phyloP scores from a whole-genome alignment of 2,329 filamentous ascomycete species.

The Byssothecium circinans region DNA sequence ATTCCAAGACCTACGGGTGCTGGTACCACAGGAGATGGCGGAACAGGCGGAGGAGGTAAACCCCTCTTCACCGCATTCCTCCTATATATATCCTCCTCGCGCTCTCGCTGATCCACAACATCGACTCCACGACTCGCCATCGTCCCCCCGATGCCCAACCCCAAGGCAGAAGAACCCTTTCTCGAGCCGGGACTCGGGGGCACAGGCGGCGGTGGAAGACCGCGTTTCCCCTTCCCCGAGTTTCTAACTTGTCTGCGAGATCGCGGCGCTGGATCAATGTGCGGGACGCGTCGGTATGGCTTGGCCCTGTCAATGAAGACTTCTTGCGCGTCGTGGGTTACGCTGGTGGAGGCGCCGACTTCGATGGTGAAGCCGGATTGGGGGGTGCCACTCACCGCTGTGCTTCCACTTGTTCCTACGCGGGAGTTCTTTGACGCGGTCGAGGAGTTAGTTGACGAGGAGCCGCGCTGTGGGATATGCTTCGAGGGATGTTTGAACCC shows the following conservation, averaged over 20 bases:
- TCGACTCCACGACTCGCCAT: neutral
- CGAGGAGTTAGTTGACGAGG: neutral
- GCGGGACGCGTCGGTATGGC: neutral
- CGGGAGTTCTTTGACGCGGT: neutral
- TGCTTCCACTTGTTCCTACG: neutral
- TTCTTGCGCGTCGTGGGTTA: constrained; percentile 9
- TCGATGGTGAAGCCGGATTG: neutral
- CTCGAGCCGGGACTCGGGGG: neutral
- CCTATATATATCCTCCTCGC: neutral
- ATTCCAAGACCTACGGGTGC: neutral
- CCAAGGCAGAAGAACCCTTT: neutral
- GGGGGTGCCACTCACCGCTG: neutral
- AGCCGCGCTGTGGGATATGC: neutral
- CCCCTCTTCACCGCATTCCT: constrained; percentile 3
- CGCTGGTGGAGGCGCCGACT: constrained; percentile 6
- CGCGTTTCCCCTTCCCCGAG: neutral
- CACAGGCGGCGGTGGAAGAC: constrained; percentile 1
- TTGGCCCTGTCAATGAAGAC: constrained; percentile 2
- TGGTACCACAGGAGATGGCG: neutral
- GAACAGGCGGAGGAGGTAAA: constrained; percentile 4
- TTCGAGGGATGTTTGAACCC: neutral
- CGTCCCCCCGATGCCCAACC: neutral
- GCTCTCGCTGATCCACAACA: neutral
- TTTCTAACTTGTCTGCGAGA: neutral
- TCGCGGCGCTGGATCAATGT: constrained; percentile 5